phyloP scores from a whole-genome alignment of 2,329 filamentous ascomycete species.

The Botrytis fabae region DNA sequence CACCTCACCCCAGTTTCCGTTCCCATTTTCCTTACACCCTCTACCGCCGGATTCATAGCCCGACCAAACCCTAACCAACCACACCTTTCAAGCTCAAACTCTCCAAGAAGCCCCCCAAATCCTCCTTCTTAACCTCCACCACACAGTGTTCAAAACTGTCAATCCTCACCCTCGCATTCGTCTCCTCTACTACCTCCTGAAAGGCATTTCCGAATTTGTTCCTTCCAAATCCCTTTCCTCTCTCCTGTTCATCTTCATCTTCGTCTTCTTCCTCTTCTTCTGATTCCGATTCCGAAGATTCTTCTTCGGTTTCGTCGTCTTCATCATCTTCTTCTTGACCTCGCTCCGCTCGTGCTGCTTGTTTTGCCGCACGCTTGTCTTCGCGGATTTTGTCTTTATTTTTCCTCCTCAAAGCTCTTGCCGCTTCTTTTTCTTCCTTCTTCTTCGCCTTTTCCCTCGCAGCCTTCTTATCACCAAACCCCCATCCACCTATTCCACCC shows the following conservation, averaged over 20 bases:
- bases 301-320: slow-evolving; percentile 53
- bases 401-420: slow-evolving; percentile 58
- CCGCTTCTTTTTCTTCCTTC: slow-evolving; percentile 63
- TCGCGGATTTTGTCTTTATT: slow-evolving; percentile 59
- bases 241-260: slow-evolving; percentile 53
- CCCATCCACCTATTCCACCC: slow-evolving; percentile 62
- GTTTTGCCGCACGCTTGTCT: slow-evolving; percentile 62
- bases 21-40: neutral
- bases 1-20: neutral
- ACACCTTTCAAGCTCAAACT: slow-evolving; percentile 89
- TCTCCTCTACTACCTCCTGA: slow-evolving; percentile 90
- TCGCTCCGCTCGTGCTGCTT: slow-evolving; percentile 48
- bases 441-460: slow-evolving; percentile 59
- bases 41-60: neutral
- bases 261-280: slow-evolving; percentile 51
- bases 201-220: slow-evolving; percentile 96
- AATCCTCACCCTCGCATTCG: slow-evolving; percentile 83
- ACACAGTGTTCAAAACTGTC: slow-evolving; percentile 98
- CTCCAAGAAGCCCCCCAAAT: slow-evolving; percentile 87
- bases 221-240: slow-evolving; percentile 67
- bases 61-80: slow-evolving; percentile 50
- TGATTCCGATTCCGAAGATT: slow-evolving; percentile 52
- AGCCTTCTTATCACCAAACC: slow-evolving; percentile 66
- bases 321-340: slow-evolving; percentile 46
- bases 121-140: slow-evolving; percentile 96